Conservation (phyloP, 306 rosid genomes). For the Citrullus colocynthis region DNA sequence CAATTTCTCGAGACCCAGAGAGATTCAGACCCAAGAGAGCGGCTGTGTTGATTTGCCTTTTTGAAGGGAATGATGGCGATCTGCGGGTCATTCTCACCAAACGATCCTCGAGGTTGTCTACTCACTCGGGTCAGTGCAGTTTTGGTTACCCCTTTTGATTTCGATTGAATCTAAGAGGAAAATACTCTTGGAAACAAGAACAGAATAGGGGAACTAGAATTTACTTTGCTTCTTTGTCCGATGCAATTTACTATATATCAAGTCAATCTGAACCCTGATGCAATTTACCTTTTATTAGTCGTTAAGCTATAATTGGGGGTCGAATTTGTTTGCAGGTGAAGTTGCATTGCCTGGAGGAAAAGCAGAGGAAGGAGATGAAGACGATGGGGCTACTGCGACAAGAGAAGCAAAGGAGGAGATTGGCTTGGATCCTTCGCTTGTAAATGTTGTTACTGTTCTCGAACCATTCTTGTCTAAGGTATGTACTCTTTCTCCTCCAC, state of each 20-base stretch:
- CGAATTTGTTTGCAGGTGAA: constrained; percentile 48
- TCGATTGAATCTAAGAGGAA: neutral
- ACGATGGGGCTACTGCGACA: constrained; percentile 77
- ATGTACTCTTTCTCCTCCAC: neutral
- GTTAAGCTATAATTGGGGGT: neutral
- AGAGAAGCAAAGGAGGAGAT: constrained; percentile 92
- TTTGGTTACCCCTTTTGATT: neutral
- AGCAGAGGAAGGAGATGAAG: constrained; percentile 77
- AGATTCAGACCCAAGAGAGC: constrained; percentile 59
- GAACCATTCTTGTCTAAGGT: constrained; percentile 96
- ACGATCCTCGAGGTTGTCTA: constrained; percentile 55
- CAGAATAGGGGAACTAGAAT: neutral
- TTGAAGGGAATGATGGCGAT: constrained; percentile 76
- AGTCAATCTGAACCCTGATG: neutral
- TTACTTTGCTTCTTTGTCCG: neutral
- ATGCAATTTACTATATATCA: neutral
- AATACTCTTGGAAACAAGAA: too few species aligned
- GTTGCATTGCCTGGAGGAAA: constrained; percentile 96
- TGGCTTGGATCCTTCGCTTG: constrained; percentile 78
- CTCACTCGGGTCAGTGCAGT: constrained; percentile 68
- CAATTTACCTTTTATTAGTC: neutral
- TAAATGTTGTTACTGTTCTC: constrained; percentile 64
- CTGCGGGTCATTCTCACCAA: constrained; percentile 80
- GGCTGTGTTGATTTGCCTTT: constrained; percentile 86
- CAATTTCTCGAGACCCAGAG: constrained; percentile 30